Evolutionary conservation across 1,284 basidiomycete genomes (phyloP), one percentile per base, ranked within the genome.

Genomic region (Malassezia brasiliensis): DNA sequence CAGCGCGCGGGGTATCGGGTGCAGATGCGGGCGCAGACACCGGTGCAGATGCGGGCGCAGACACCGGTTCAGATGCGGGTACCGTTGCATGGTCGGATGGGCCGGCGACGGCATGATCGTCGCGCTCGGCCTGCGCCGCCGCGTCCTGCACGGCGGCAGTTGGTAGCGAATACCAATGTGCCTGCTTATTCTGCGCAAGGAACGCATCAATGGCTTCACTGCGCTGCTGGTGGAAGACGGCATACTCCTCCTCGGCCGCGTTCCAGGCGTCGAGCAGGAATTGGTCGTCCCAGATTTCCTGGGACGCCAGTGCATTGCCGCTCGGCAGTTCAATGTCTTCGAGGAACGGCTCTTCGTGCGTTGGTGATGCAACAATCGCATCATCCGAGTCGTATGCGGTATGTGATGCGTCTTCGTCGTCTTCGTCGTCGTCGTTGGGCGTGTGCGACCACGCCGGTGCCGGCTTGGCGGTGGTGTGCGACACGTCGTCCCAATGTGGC

Each of bases 201-300:
- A 39, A 5, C 22, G 9, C 37, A 14, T 56, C 49, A 11, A 52
- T 31, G 2, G 42, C 44, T 3, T 37, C 54, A 7, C 32, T 40
- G 22, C 54, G 49, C 7, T 19, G 48, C 10, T 40, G 37, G n/a
- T 57, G 54, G 41, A 57, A 60, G 12, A 40, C 41, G 37, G 38
- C 50, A 44, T 63, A 60, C 38, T 63, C 61, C 30, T 50, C 36
- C 39, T 54, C 50, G 12, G 59, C 54, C 12, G 53, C 51, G 31
- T 60, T 25, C 59, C 61, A 63, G 5, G 50, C 50, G 15, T 60
- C 55, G 34, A 57, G 22, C 4, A 63, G 47, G n/a, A 49, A 53
- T 6, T 19, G 40, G 44, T 63, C 61, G 51, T 63, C 61, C 61
- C 61, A 63, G 3, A 63, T 44, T 8, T 63, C 58, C 12, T 52